Evolutionary conservation across 257 asterid species (phyloP), one percentile per base, ranked within the genome.

Genomic region (Fraxinus americana): DNA sequence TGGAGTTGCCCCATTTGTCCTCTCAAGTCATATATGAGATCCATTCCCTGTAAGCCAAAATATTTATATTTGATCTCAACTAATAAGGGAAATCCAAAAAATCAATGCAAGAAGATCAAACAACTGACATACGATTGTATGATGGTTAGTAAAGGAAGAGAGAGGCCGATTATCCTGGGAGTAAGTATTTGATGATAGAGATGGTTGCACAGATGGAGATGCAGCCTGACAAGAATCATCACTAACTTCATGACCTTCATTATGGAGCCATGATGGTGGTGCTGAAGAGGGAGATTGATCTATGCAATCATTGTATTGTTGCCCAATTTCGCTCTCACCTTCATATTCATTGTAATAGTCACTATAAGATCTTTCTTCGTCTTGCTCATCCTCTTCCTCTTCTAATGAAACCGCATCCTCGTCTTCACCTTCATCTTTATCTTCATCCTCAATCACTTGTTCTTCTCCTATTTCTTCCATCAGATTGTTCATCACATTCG

Each of bases 1-100:
- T 85, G 96, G 73, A 94, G 88, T 75, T 87, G 91, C 84, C 89
- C 96, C 94, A 94, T 92, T 30, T 92, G 94, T 75, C 92, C 90
- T 83, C 90, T 91, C 87, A 94, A 75, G 74, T 94, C 92, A 83
- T 86, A 88, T 68, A 94, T 87, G 80, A 92, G 82, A 73, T 92
- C 97, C 93, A 92, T 85, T 83, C 90, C 97, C 98, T 94, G 91
- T 74, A 27, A 63, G 11, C n/a, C 34, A 73, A 66, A 9, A 54
- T 21, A 12, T 19, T 72, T 45, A 43, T 71, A 61, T 39, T 70
- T 75, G 12, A 67, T 54, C 48, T 41, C 23, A 76, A 70, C 23
- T 8, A 74, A 14, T 30, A 39, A 30, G 38, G 41, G 23, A 75
- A 41, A 38, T 48, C 73, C n/a, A 30, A 32, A 38, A 41, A 71